Evolutionary conservation across 1,284 basidiomycete genomes (phyloP).

Genomic region (Acaromyces ingoldii): DNA sequence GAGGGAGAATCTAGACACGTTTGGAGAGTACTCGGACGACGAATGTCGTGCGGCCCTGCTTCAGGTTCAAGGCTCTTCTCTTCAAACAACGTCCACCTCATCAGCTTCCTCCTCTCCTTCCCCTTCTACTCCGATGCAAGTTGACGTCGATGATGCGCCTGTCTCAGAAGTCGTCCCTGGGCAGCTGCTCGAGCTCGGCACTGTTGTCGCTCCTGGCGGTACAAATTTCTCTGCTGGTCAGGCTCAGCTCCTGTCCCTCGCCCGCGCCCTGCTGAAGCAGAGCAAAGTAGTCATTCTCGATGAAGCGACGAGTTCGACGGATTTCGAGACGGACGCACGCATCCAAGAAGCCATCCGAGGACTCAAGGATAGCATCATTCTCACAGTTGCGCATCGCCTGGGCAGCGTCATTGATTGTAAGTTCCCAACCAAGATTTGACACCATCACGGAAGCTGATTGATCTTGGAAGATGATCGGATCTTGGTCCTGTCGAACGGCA

Average conservation of each 20-base stretch:
- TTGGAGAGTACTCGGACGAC: conserved; percentile 32
- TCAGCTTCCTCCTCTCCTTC: no score
- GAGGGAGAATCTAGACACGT: conserved; percentile 33
- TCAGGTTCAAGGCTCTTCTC: not conserved
- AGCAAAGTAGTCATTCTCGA: conserved; percentile 46
- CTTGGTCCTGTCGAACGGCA: conserved; percentile 57
- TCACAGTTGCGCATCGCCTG: conserved; percentile 34
- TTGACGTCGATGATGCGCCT: no score
- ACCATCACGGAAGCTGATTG: not conserved
- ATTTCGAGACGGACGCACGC: conserved; percentile 26
- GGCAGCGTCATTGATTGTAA: conserved; percentile 21
- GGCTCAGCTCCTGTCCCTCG: conserved; percentile 45
- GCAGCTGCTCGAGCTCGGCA: no score
- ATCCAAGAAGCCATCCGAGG: conserved; percentile 23
- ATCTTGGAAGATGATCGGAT: conserved; percentile 59
- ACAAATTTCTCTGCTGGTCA: conserved; percentile 47
- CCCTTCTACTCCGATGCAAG: conserved; percentile 14
- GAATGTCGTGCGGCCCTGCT: conserved; percentile 23
- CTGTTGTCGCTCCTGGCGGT: conserved; percentile 35
- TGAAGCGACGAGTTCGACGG: conserved; percentile 46
- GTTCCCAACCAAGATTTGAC: not conserved
- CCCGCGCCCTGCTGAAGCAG: conserved; percentile 37
- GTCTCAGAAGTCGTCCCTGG: no score
- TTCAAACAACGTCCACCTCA: conserved; percentile 21
- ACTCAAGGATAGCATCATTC: conserved; percentile 51